Conservation (phyloP, 2,329 filamentous ascomycete genomes). For the Cordyceps farinosa region DNA sequence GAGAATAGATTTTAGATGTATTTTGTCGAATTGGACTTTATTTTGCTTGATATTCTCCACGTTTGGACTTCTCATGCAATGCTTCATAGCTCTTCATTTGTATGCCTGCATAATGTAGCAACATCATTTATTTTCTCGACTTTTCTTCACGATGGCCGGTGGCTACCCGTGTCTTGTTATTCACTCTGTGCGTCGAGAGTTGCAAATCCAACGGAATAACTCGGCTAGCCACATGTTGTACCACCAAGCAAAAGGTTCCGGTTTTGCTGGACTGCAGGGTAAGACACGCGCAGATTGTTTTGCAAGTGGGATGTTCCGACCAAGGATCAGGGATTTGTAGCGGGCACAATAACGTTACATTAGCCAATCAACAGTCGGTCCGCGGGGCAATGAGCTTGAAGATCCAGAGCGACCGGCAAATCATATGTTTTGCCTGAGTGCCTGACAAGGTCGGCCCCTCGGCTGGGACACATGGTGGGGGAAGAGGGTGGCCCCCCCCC, state of each 20-base stretch:
- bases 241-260: neutral
- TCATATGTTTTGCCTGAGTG: neutral
- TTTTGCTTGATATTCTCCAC: too few species aligned
- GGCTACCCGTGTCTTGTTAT: too few species aligned
- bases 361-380: neutral
- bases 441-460: slow-evolving; percentile 3
- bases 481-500: neutral
- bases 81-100: too few species aligned
- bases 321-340: neutral
- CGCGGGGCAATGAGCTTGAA: neutral
- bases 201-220: neutral
- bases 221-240: neutral
- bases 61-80: too few species aligned
- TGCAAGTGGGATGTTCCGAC: neutral
- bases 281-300: neutral
- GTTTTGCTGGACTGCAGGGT: neutral
- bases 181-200: too few species aligned
- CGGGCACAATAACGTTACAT: neutral
- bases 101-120: too few species aligned
- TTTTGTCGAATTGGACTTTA: too few species aligned
- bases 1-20: too few species aligned
- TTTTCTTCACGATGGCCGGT: too few species aligned
- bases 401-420: neutral
- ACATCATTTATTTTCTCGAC: too few species aligned
- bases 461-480: neutral